These are phyloP conservation scores for Suillus weaverae DNA, from an alignment of 768 basidiomycete species.

Conservation along the genomic window DNA sequence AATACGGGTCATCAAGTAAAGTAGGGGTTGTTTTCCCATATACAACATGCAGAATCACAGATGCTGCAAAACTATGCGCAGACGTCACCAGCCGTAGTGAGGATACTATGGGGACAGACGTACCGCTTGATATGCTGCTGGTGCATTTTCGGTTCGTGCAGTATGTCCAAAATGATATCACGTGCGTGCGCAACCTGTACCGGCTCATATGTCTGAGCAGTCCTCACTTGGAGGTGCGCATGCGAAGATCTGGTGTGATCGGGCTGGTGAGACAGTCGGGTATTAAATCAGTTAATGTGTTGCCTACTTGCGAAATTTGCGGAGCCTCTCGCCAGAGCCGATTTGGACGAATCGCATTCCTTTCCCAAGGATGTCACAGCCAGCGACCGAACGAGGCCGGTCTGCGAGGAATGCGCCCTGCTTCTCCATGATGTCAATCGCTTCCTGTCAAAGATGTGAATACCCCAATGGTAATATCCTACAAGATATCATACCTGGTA, in stretches of 20 bases:
- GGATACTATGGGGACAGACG: conserved; percentile 37
- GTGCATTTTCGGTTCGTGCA: conserved; percentile 25
- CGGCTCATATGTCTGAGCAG: conserved; percentile 43
- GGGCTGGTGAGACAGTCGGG: not conserved
- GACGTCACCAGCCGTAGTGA: not conserved
- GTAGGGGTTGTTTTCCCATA: conserved; percentile 28
- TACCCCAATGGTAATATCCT: conserved; percentile 22
- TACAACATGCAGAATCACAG: conserved; percentile 26
- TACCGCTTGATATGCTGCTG: conserved; percentile 34
- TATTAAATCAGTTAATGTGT: conserved; percentile 6
- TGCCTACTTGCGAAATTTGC: conserved; percentile 52
- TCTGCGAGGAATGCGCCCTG: conserved; percentile 53
- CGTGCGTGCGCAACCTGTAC: conserved; percentile 40
- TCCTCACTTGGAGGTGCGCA: conserved; percentile 52
- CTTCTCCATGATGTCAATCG: conserved; percentile 60
- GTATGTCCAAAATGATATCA: conserved; percentile 21
- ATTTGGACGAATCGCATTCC: conserved; percentile 58
- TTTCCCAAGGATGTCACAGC: conserved; percentile 55
- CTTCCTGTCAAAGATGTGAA: conserved; percentile 25
- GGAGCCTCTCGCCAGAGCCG: conserved; percentile 52
- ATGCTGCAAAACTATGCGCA: conserved; percentile 24
- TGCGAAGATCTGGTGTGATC: conserved; percentile 45
- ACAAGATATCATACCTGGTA: conserved; percentile 8
- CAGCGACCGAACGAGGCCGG: conserved; percentile 52
- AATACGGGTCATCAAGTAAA: conserved; percentile 18